Evolutionary conservation across 192 early-diverging fungal species (phyloP), one percentile per base, ranked within the genome.

Genomic region (Coemansia nantahalensis): DNA sequence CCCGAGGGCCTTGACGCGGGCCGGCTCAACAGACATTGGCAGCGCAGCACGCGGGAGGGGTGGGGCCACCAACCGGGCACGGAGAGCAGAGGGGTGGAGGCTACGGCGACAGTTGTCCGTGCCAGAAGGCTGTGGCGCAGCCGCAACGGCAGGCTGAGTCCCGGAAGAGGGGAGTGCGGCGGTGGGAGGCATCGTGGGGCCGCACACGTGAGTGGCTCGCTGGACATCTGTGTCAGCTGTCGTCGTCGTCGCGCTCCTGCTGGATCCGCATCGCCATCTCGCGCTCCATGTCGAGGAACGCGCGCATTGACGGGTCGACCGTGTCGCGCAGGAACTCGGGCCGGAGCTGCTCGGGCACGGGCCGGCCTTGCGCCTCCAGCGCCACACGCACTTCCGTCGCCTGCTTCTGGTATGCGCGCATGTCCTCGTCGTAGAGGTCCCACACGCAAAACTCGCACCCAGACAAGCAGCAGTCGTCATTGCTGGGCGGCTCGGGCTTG

Each of bases 391-490:
- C 48, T 8, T 26, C 45, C 5, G 31, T 34, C 13, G 66, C 73
- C 24, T 77, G 56, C 57, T 69, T 56, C 26, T 61, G 56, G 47
- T 77, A 77, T 28, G 68, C 65, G 44, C 54, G 61, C 59, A 77
- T 77, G 38, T 77, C 73, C 39, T 77, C 65, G 40, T 77, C 66
- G 33, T 77, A 77, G 30, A 77, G 50, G 37, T 77, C 73, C 73
- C 73, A 77, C 44, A 77, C 73, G 42, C 73, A 77, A 49, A 53
- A 68, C 48, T 68, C 73, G 52, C 73, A 77, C 30, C 73, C 66
- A 3, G 69, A 65, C 53, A 62, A 55, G 28, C 69, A 73, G 54
- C 69, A 73, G 38, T 65, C 62, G 14, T 61, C 62, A 16, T 61
- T 59, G 50, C 48, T 47, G n/a, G 69, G 69, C 15, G 69, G 62